Conservation (phyloP, 1,284 basidiomycete species). For the Pseudozyma sp. region DNA sequence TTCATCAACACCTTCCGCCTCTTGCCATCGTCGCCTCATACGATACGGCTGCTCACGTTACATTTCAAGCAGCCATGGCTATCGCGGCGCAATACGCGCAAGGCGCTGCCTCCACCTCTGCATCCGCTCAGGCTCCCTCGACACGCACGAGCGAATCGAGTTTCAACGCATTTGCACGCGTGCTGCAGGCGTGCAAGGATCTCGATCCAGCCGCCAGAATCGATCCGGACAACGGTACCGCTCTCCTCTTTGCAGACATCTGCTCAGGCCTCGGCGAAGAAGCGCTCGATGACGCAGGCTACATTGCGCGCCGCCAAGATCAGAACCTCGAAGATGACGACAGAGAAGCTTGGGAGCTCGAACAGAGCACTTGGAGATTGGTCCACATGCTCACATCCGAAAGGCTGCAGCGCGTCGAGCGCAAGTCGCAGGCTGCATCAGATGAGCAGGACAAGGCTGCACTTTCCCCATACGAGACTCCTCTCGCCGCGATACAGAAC, state of each 20-base stretch:
- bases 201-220: constrained; percentile 48
- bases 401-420: constrained; percentile 43
- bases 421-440: constrained; percentile 32
- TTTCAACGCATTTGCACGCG: constrained; percentile 57
- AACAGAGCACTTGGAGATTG: constrained; percentile 60
- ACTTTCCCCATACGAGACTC: constrained; percentile 57
- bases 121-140: constrained; percentile 15
- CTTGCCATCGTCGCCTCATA: background rate
- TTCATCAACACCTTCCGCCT: background rate
- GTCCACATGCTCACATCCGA: constrained; percentile 54
- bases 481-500: constrained; percentile 61
- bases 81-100: constrained; percentile 17
- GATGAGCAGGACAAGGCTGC: constrained; percentile 13
- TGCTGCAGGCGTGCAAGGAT: constrained; percentile 48
- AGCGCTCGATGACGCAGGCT: constrained; percentile 51
- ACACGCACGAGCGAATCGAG: constrained; percentile 44
- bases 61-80: constrained; percentile 9
- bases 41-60: background rate
- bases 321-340: constrained; percentile 44
- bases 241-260: constrained; percentile 57
- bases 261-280: constrained; percentile 45
- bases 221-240: constrained; percentile 51
- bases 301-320: constrained; percentile 17
- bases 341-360: constrained; percentile 52
- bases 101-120: constrained; percentile 25